phyloP scores from a whole-genome alignment of 495 filamentous ascomycete genomes.

The Xylona heveae region DNA sequence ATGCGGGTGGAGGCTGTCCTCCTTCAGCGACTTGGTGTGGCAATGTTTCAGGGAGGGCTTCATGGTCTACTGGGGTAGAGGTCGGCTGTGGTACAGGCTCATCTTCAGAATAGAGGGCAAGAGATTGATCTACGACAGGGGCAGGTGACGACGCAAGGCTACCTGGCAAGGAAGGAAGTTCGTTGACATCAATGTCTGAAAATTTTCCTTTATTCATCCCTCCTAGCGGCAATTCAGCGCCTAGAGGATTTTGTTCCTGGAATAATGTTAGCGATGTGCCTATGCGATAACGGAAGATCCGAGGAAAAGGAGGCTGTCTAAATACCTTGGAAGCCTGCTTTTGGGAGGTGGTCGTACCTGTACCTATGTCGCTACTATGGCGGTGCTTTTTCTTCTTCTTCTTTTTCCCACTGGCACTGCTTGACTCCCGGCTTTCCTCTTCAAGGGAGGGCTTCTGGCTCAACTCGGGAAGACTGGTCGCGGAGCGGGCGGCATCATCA shows the following conservation, averaged over 20 bases:
- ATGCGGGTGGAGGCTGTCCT: too few relatives aligned
- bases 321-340: conserved; percentile 4
- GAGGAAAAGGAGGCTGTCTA: conserved; percentile 1
- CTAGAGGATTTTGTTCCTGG: too few relatives aligned
- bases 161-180: conserved; percentile 1
- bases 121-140: not conserved
- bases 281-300: conserved; percentile 1
- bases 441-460: too few relatives aligned
- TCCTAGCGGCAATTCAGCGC: too few relatives aligned
- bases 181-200: not conserved
- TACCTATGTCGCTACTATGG: not conserved
- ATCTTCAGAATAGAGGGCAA: too few relatives aligned
- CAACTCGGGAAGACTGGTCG: too few relatives aligned
- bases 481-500: too few relatives aligned
- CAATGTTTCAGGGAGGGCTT: too few relatives aligned
- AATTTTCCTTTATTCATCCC: not conserved
- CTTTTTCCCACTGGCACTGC: conserved; percentile 2
- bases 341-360: conserved; percentile 6
- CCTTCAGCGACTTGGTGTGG: too few relatives aligned
- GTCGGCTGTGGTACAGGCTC: too few relatives aligned
- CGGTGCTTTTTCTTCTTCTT: conserved; percentile 4
- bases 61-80: too few relatives aligned
- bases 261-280: too few relatives aligned
- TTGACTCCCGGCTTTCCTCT: not conserved
- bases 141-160: conserved; percentile 1